Percentiles rank a stretch among this genome's conserved stretches.
These are phyloP conservation scores for Syzygium aqueum DNA, from an alignment of 345 rosid genomes.

Conservation along the genomic window DNA sequence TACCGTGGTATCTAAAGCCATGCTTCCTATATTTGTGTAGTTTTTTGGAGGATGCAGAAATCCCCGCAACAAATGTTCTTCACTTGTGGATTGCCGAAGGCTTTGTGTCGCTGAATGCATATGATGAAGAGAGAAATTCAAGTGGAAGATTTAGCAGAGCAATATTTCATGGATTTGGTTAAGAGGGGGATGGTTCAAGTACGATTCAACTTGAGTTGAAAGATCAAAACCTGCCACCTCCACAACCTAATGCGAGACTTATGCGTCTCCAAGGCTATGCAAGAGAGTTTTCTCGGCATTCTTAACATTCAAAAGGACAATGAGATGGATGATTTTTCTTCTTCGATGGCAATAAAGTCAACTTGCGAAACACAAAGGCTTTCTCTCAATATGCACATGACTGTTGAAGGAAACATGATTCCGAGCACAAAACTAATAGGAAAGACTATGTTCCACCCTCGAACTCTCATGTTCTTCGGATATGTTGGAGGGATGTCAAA, in stretches of 20 bases:
- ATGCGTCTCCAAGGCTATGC: conserved; percentile 16
- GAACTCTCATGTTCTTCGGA: conserved; percentile 22
- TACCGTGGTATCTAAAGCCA: conserved; percentile 17
- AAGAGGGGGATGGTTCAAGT: conserved; percentile 30
- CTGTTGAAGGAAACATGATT: background rate
- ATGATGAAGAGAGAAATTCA: background rate
- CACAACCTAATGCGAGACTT: conserved; percentile 34
- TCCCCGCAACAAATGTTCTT: conserved; percentile 20
- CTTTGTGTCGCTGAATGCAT: conserved; percentile 1
- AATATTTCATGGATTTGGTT: conserved; percentile 15
- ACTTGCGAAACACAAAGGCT: background rate
- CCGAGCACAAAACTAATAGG: background rate
- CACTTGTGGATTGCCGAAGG: conserved; percentile 43
- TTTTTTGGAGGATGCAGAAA: conserved; percentile 21
- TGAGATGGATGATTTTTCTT: background rate
- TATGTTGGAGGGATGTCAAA: conserved; percentile 3
- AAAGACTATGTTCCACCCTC: background rate
- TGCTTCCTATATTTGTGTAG: conserved; percentile 23
- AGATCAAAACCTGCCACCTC: conserved; percentile 19
- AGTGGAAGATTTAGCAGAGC: conserved; percentile 19
- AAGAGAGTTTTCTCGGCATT: conserved; percentile 15
- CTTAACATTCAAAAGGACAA: background rate
- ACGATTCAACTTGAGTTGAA: conserved; percentile 11
- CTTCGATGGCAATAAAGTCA: background rate
- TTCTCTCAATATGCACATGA: background rate